Evolutionary conservation across 2,329 filamentous ascomycete genomes (phyloP), one percentile per base, ranked within the genome.

Genomic region (Colletotrichum somersetense): DNA sequence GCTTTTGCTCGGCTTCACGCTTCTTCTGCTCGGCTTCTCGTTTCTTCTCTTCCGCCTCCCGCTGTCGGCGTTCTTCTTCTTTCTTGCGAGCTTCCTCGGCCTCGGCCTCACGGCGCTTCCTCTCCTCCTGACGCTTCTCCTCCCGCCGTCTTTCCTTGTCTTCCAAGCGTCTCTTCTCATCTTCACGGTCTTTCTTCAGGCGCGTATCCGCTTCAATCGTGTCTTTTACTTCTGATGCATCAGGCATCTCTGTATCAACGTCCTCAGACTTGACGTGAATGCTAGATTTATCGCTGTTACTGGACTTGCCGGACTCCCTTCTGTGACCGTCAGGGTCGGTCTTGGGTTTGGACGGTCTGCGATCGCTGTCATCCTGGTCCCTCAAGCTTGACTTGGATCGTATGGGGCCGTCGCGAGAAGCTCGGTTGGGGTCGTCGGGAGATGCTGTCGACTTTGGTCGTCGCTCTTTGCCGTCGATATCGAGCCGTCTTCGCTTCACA

Each of bases 241-340:
- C 88, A 2, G 80, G 81, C 88, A 90, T 90, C 26, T 88, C 87
- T 11, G 88, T 78, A 66, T 90, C 89, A 1, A 81, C 77, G 66
- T 89, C 88, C 72, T 90, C 88, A 0, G 86, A 86, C 75, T 89
- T 89, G 52, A 90, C 87, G 59, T 86, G 85, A n/a, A 89, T 87
- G 66, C 82, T 85, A 20, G 80, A 78, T 75, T 85, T 87, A 52
- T 89, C 87, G 5, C 80, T 79, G 2, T 81, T 77, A 12, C 76
- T 77, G 2, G 80, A 80, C 73, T 85, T 87, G 20, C 80, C 78
- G 2, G 79, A 80, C 38, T 87, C 84, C 59, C 82, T 82, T 2
- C 83, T 82, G 33, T 82, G 81, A n/a, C 81, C 80, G 55, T 78
- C 83, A 10, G 76, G 77, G 18, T 82, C 80, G 1, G 76, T 68